Conservation (phyloP, 2,329 filamentous ascomycete genomes). For the Botryotinia convoluta region DNA sequence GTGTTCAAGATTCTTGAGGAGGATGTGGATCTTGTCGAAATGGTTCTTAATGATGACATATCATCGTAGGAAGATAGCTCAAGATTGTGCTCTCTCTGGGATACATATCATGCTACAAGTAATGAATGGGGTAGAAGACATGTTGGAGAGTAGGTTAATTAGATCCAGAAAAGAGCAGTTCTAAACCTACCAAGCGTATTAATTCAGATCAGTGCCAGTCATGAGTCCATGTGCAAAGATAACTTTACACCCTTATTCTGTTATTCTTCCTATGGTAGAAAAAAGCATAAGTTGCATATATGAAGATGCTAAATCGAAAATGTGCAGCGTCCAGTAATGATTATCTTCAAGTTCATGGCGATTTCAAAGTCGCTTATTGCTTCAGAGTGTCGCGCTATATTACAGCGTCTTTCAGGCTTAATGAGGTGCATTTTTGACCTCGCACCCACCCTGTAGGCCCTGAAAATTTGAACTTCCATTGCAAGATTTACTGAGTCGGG, state of each 20-base stretch:
- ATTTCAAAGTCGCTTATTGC: background rate
- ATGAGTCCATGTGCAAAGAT: no score
- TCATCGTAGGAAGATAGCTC: no score
- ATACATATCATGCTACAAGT: no score
- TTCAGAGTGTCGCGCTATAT: background rate
- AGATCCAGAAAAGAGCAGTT: background rate
- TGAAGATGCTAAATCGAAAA: background rate
- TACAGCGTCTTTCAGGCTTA: background rate
- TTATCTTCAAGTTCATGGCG: background rate
- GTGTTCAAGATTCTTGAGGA: no score
- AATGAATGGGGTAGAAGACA: rapidly evolving
- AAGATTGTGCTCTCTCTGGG: rapidly evolving
- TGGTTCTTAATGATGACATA: rapidly evolving
- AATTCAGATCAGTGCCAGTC: no score
- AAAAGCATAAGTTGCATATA: rapidly evolving
- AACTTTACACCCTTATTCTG: no score
- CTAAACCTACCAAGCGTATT: no score
- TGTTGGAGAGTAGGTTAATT: background rate
- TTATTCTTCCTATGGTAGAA: rapidly evolving
- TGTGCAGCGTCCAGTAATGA: background rate
- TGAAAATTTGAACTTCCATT: background rate
- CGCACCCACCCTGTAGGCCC: background rate
- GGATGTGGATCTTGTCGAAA: rapidly evolving
- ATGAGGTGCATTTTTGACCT: background rate
- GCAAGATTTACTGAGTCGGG: background rate